Base-by-base conservation (phyloP, 441 rosid genomes). In the Populus hybrid region DNA sequence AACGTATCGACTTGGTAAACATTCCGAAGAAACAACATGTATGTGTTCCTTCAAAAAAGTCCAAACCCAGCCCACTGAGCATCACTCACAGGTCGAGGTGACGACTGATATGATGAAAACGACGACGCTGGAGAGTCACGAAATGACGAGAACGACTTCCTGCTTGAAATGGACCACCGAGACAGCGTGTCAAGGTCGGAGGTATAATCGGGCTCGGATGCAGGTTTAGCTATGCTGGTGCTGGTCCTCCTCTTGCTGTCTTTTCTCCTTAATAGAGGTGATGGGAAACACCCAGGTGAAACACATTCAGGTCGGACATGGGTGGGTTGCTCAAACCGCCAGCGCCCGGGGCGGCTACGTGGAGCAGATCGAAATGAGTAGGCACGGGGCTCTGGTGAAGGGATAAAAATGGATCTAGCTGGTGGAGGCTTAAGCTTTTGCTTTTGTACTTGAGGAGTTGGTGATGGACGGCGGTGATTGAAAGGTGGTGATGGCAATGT, bases 31-130 rank as follows among this genome's bases (percentile, higher is more conserved):
- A 14, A 38, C 54, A n/a, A 10, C 4, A 8, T 12, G 6, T 64
- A 70, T 2, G 18, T 30, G 61, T 23, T 46, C 61, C 59, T 71
- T 85, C 78, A 95, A 74, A 95, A 93, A 14, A 95, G 85, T 66
- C 95, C 94, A 73, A 89, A 86, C 57, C 89, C 90, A 2, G 90
- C 93, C 97, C 95, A 93, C 23, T 92, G 91, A 4, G 88, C 83
- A 65, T 92, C 97, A 0, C 78, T 65, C 46, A 69, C 68, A 6
- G 77, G 74, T 11, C 86, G 88, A 16, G 97, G 98, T 42, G 97
- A 92, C 14, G 88, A 89, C 77, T 81, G 79, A n/a, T 78, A 85
- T 1, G 97, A 92, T 14, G 93, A 89, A 67, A 83, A 88, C 9
- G 95, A 87, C 32, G 95, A 88, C 42, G 88, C 80, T 2, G 93